Evolutionary conservation across 495 filamentous ascomycete species (phyloP).

Genomic region (Letharia columbiana): DNA sequence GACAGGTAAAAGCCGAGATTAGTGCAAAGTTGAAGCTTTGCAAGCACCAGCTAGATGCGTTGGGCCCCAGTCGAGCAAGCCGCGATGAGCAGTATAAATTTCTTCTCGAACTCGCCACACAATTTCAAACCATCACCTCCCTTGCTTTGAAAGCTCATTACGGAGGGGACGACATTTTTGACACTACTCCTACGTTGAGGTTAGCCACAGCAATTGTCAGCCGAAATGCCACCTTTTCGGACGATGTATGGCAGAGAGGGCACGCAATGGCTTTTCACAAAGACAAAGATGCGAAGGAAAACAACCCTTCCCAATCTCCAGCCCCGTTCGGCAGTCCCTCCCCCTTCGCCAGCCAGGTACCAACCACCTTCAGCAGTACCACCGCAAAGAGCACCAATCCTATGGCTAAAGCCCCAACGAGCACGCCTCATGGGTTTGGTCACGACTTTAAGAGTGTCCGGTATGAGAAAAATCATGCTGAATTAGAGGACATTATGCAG

Average conservation of each 20-base stretch:
- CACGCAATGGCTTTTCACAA: constrained; percentile 34
- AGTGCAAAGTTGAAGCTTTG: constrained; percentile 31
- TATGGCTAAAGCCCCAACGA: neutral
- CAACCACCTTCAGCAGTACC: neutral
- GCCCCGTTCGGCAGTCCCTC: neutral
- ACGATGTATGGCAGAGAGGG: constrained; percentile 33
- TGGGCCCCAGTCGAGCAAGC: constrained; percentile 41
- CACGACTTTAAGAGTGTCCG: neutral
- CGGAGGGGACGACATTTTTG: constrained; percentile 34
- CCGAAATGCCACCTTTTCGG: constrained; percentile 36
- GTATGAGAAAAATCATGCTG: constrained; percentile 16
- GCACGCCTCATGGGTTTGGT: neutral
- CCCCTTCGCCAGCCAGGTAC: neutral
- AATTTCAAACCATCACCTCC: constrained; percentile 36
- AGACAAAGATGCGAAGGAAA: neutral
- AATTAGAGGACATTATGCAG: constrained; percentile 29
- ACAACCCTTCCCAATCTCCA: neutral
- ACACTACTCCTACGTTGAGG: constrained; percentile 25
- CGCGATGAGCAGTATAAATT: constrained; percentile 36
- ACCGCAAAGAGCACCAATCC: neutral
- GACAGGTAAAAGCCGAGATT: constrained; percentile 40
- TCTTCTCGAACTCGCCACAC: constrained; percentile 35
- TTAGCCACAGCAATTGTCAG: constrained; percentile 41
- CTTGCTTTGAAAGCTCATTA: constrained; percentile 40
- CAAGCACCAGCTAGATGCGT: constrained; percentile 25